Conservation (phyloP, 805 yeast genomes). For the Metschnikowia orientalis region DNA sequence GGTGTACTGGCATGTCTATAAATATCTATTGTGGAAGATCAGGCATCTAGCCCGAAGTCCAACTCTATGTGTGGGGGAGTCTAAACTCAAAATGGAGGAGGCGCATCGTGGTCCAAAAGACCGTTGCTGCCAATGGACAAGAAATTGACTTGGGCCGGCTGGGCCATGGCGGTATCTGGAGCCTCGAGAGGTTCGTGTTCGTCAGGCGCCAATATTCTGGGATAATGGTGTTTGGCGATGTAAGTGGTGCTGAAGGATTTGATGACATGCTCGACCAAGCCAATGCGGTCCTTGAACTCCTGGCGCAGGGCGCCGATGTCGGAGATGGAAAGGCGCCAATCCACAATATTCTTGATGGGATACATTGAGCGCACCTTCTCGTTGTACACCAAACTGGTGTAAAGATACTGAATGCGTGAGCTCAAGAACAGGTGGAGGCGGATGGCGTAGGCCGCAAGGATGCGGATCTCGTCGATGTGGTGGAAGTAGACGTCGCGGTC, state of each 20-base stretch:
- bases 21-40: background rate
- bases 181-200: too few relatives aligned
- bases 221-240: constrained; percentile 13
- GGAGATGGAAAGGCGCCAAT: constrained; percentile 27
- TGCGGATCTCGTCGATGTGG: constrained; percentile 16
- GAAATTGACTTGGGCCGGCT: background rate
- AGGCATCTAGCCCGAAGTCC: too few relatives aligned
- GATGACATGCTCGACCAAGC: constrained; percentile 25
- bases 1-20: constrained; percentile 3
- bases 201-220: constrained; percentile 4
- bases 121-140: constrained; percentile 12
- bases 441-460: constrained; percentile 26
- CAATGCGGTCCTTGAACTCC: constrained; percentile 20
- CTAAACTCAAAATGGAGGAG: constrained; percentile 5
- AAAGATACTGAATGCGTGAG: constrained; percentile 25
- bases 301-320: constrained; percentile 22
- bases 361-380: constrained; percentile 18
- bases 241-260: constrained; percentile 14
- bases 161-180: background rate
- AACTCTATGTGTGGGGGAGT: too few relatives aligned
- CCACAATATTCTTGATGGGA: constrained; percentile 21
- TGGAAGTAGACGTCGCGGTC: constrained; percentile 15
- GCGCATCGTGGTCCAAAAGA: constrained; percentile 10
- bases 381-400: constrained; percentile 27
- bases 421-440: constrained; percentile 30